Percentiles rank a stretch among this genome's conserved stretches.
These are phyloP conservation scores for Lasiosphaeris hirsuta DNA, from an alignment of 495 filamentous ascomycete genomes.

Conservation along the genomic window DNA sequence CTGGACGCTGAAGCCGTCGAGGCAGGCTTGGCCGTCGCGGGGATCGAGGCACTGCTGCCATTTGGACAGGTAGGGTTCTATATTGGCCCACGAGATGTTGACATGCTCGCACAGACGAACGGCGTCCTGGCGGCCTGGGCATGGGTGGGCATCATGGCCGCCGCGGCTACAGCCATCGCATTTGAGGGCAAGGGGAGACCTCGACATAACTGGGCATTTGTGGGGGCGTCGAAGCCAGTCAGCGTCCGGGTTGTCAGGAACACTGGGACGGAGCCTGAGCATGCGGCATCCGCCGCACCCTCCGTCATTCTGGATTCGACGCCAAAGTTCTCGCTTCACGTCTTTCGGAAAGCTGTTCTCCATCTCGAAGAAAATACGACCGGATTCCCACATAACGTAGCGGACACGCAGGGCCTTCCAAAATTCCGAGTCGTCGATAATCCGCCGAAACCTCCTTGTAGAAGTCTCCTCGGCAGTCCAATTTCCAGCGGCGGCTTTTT, in stretches of 20 bases:
- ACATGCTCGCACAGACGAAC: slow-evolving; percentile 25
- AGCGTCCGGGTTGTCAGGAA: slow-evolving; percentile 1
- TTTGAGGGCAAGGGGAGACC: slow-evolving; percentile 2
- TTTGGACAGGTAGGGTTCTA: slow-evolving; percentile 14
- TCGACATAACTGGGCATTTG: slow-evolving; percentile 8
- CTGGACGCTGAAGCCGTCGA: slow-evolving; percentile 19
- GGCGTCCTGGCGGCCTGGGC: slow-evolving; percentile 17
- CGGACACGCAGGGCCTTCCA: slow-evolving; percentile 6
- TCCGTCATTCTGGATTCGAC: slow-evolving; percentile 15
- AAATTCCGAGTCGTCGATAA: slow-evolving; percentile 9
- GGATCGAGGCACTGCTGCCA: slow-evolving; percentile 11
- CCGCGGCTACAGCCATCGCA: slow-evolving; percentile 14
- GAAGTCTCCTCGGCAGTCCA: neutral
- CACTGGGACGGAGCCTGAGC: slow-evolving; percentile 4
- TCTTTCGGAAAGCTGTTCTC: slow-evolving; percentile 1
- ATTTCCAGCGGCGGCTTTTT: neutral
- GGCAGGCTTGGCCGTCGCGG: slow-evolving; percentile 14
- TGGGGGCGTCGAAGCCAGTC: slow-evolving; percentile 19
- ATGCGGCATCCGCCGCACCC: slow-evolving; percentile 15
- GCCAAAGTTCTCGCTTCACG: slow-evolving; percentile 9
- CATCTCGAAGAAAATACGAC: neutral
- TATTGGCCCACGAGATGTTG: slow-evolving; percentile 18
- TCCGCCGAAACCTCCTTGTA: slow-evolving; percentile 10
- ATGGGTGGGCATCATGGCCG: slow-evolving; percentile 4
- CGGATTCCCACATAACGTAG: neutral